phyloP scores from a whole-genome alignment of 139 green algal genomes.

The Astrephomene gubernaculifera region DNA sequence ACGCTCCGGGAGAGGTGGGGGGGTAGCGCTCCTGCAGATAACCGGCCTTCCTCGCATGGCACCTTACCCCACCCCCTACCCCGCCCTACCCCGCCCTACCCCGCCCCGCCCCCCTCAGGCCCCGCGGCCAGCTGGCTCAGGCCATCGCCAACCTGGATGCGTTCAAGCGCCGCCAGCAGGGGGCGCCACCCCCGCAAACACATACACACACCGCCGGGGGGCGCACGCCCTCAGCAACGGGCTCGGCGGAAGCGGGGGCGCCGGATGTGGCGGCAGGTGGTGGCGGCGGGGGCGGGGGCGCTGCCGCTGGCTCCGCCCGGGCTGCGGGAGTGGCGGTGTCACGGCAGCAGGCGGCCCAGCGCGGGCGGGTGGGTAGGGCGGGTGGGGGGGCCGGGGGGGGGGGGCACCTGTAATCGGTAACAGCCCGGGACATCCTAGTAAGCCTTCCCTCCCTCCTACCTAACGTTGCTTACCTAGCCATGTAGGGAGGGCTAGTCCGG shows the following conservation, averaged over 20 bases:
- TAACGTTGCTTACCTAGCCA: background rate
- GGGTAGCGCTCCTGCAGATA: too few relatives aligned
- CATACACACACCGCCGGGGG: too few relatives aligned
- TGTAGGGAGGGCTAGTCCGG: too few relatives aligned
- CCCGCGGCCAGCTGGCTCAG: background rate
- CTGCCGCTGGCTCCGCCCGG: background rate
- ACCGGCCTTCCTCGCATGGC: too few relatives aligned
- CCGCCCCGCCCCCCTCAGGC: background rate
- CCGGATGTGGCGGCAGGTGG: background rate
- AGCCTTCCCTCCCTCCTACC: background rate
- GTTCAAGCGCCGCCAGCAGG: conserved; percentile 50
- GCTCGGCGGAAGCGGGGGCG: background rate
- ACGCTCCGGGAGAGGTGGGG: too few relatives aligned
- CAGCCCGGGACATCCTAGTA: too few relatives aligned
- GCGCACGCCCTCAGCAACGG: background rate
- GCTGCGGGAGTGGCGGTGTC: background rate
- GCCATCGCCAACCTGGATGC: conserved; percentile 38
- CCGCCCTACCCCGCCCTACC: background rate
- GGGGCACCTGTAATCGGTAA: too few relatives aligned
- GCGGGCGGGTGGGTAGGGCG: too few relatives aligned
- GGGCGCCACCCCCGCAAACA: too few relatives aligned
- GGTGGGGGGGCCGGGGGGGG: too few relatives aligned
- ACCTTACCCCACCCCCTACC: background rate
- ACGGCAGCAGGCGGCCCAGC: too few relatives aligned
- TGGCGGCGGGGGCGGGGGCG: background rate